These are phyloP conservation scores for Wickerhamomyces canadensis DNA, from an alignment of 805 yeast genomes.

Conservation along the genomic window DNA sequence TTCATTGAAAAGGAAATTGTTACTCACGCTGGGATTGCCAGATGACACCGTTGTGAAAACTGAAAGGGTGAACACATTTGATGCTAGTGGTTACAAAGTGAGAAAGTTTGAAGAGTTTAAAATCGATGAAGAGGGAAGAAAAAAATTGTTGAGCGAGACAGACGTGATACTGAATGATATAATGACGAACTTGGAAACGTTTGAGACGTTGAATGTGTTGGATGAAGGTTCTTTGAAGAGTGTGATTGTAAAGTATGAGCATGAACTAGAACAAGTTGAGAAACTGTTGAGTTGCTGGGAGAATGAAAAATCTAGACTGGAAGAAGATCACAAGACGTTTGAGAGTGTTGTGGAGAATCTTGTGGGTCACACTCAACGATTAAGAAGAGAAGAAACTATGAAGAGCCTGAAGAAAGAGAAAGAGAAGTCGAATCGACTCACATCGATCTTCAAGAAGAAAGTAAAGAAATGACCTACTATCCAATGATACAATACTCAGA, in stretches of 20 bases:
- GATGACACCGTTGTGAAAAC: slow-evolving; percentile 47
- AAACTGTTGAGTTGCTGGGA: slow-evolving; percentile 45
- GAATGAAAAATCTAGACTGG: slow-evolving; percentile 40
- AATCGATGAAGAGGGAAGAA: slow-evolving; percentile 28
- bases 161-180: slow-evolving; percentile 17
- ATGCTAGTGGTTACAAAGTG: slow-evolving; percentile 16
- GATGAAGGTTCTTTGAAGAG: slow-evolving; percentile 29
- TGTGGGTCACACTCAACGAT: slow-evolving; percentile 84
- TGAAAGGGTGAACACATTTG: slow-evolving; percentile 17
- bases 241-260: slow-evolving; percentile 29
- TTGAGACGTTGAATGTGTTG: slow-evolving; percentile 22
- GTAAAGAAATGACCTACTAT: neutral
- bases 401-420: slow-evolving; percentile 28
- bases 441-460: slow-evolving; percentile 4
- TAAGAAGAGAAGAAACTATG: slow-evolving; percentile 47
- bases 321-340: slow-evolving; percentile 66
- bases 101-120: slow-evolving; percentile 25
- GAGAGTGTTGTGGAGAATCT: slow-evolving; percentile 86
- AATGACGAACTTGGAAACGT: slow-evolving; percentile 9
- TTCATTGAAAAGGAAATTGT: slow-evolving; percentile 55
- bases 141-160: slow-evolving; percentile 19
- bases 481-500: slow-evolving; percentile 5
- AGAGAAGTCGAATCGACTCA: slow-evolving; percentile 13
- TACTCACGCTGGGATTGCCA: slow-evolving; percentile 67
- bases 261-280: slow-evolving; percentile 33